Conservation (phyloP, 1,284 basidiomycete genomes). For the Malassezia arunalokei region DNA sequence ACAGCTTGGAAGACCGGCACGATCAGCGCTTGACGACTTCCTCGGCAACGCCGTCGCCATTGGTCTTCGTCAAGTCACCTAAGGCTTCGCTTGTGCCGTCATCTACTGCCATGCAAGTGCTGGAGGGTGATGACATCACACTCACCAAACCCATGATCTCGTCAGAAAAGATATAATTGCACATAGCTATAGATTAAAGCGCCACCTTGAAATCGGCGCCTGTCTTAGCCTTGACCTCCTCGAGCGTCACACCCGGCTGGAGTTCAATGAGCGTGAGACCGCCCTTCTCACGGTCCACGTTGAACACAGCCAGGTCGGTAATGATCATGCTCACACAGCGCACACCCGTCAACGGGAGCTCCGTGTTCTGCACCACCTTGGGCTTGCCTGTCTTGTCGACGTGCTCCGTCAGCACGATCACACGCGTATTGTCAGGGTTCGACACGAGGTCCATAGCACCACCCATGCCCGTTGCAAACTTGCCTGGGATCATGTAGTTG, state of each 20-base stretch:
- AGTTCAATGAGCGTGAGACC: conserved; percentile 67
- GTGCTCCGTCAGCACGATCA: conserved; percentile 76
- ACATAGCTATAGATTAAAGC: background rate
- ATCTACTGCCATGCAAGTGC: background rate
- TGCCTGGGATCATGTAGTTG: conserved; percentile 95
- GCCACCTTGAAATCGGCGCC: conserved; percentile 60
- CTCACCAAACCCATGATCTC: background rate
- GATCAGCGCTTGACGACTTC: too few relatives aligned
- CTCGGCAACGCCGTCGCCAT: background rate
- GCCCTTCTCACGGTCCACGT: conserved; percentile 64
- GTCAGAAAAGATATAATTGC: background rate
- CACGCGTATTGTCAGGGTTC: conserved; percentile 29
- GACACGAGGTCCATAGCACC: conserved; percentile 71
- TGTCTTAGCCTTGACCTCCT: conserved; percentile 74
- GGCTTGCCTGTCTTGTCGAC: conserved; percentile 73
- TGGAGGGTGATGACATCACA: background rate
- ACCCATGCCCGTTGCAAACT: conserved; percentile 65
- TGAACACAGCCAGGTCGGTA: conserved; percentile 76
- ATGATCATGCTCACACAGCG: conserved; percentile 76
- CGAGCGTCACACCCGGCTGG: conserved; percentile 66
- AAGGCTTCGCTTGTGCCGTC: background rate
- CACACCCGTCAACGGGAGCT: conserved; percentile 74
- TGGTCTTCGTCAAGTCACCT: background rate
- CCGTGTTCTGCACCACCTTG: conserved; percentile 73
- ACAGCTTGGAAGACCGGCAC: background rate